Percentiles rank a stretch among this genome's conserved stretches.
Evolutionary conservation across 495 filamentous ascomycete species (phyloP).

Genomic region (Haplographium delicatum): DNA sequence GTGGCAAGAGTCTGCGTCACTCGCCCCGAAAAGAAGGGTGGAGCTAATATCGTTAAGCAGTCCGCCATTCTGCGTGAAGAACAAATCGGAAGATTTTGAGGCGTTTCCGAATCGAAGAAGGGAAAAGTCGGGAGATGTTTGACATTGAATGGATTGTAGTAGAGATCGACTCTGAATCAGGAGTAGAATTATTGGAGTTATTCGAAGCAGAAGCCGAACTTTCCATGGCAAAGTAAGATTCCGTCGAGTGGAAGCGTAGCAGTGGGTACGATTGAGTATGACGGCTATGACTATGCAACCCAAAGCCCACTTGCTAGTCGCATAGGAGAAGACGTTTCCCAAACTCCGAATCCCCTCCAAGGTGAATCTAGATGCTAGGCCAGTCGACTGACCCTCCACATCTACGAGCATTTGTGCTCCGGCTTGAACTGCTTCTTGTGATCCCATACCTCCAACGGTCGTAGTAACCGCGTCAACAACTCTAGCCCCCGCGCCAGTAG

Average conservation of each 20-base stretch:
- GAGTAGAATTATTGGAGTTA: slow-evolving; percentile 72
- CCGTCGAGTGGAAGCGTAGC: slow-evolving; percentile 84
- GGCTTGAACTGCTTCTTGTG: slow-evolving; percentile 25
- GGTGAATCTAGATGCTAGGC: slow-evolving; percentile 41
- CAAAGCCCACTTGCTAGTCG: slow-evolving; percentile 91
- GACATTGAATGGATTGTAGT: slow-evolving; percentile 84
- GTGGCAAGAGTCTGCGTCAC: slow-evolving; percentile 64
- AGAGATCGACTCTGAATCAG: slow-evolving; percentile 59
- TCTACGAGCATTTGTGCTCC: slow-evolving; percentile 35
- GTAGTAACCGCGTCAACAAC: slow-evolving; percentile 18
- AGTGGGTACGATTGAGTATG: slow-evolving; percentile 83
- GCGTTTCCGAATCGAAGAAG: slow-evolving; percentile 67
- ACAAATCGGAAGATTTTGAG: slow-evolving; percentile 58
- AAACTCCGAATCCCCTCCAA: slow-evolving; percentile 51
- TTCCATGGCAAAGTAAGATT: slow-evolving; percentile 67
- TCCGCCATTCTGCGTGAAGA: slow-evolving; percentile 67
- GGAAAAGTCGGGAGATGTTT: slow-evolving; percentile 76
- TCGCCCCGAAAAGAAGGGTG: slow-evolving; percentile 58
- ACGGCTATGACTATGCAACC: slow-evolving; percentile 79
- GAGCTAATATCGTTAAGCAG: slow-evolving; percentile 65
- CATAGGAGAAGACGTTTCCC: slow-evolving; percentile 85
- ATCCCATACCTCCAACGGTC: slow-evolving; percentile 32
- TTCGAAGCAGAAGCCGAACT: slow-evolving; percentile 65
- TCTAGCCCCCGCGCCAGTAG: slow-evolving; percentile 35
- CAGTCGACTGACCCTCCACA: slow-evolving; percentile 13